Evolutionary conservation across 495 filamentous ascomycete genomes (phyloP).

Genomic region (Penicillium simplicissimum): DNA sequence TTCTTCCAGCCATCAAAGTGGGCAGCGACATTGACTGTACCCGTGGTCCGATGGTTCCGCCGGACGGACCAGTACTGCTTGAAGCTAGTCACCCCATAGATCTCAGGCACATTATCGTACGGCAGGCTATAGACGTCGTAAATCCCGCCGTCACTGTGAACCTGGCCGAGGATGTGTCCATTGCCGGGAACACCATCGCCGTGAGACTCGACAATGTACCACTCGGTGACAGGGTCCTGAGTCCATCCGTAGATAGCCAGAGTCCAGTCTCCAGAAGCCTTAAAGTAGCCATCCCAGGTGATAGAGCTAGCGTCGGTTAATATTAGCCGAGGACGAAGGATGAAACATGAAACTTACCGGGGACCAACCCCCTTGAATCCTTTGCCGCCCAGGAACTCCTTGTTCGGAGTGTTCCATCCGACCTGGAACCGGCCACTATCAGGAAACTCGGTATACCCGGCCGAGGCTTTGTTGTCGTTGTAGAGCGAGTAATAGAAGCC

Average conservation of each 20-base stretch:
- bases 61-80: constrained; percentile 4
- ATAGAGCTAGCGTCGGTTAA: not conserved
- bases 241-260: constrained; percentile 6
- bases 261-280: not conserved
- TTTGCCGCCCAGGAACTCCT: not conserved
- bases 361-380: not conserved
- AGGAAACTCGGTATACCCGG: not conserved
- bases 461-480: not conserved
- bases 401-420: not conserved
- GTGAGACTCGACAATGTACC: constrained; percentile 4
- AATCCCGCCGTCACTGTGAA: not conserved
- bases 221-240: not conserved
- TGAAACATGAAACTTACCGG: not conserved
- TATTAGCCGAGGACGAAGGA: not conserved
- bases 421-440: constrained; percentile 1
- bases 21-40: not conserved
- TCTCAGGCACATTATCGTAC: not conserved
- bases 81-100: constrained; percentile 3
- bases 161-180: not conserved
- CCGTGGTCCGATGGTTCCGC: not conserved
- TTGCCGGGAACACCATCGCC: not conserved
- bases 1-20: constrained; percentile 6
- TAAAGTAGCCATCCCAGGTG: not conserved
- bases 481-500: constrained; percentile 6
- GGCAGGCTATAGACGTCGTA: not conserved